Percentiles rank a stretch among this genome's conserved stretches.
These are phyloP conservation scores for Podila epicladia DNA, from an alignment of 192 early-diverging fungal genomes.

Conservation along the genomic window DNA sequence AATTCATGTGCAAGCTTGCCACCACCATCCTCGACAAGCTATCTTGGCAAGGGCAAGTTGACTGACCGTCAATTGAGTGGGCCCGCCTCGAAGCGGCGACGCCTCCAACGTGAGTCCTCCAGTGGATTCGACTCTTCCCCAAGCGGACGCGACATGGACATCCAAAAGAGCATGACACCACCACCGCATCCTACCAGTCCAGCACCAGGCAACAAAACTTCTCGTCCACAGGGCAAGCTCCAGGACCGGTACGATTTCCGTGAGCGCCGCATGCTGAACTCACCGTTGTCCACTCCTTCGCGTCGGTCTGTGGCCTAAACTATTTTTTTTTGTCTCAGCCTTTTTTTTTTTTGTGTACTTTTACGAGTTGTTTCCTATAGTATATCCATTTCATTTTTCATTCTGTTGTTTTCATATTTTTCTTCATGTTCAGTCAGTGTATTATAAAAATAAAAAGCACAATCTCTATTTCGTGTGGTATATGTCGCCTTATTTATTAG, in stretches of 20 bases:
- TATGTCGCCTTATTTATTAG: too few species aligned
- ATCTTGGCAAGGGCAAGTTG: conserved; percentile 39
- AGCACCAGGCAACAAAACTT: background rate
- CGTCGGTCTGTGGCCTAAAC: conserved; percentile 17
- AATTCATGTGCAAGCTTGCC: background rate
- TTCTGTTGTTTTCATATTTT: too few species aligned
- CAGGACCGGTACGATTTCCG: conserved; percentile 36
- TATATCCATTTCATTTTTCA: background rate
- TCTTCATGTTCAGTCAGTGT: too few species aligned
- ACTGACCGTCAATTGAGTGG: conserved; percentile 34
- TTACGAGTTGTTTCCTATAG: conserved; percentile 3
- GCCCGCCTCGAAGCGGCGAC: conserved; percentile 18
- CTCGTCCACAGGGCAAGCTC: background rate
- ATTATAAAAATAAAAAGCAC: too few species aligned
- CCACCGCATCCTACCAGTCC: background rate
- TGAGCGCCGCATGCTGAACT: conserved; percentile 30
- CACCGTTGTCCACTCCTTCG: conserved; percentile 17
- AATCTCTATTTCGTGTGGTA: too few species aligned
- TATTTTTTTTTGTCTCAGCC: background rate
- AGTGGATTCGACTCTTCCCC: background rate
- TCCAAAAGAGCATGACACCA: background rate
- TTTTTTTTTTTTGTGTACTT: conserved; percentile 3
- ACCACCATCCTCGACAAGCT: background rate
- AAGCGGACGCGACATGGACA: background rate
- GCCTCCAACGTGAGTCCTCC: conserved; percentile 12